Conservation (phyloP, 2,329 filamentous ascomycete genomes). For the Sclerotinia glacialis region DNA sequence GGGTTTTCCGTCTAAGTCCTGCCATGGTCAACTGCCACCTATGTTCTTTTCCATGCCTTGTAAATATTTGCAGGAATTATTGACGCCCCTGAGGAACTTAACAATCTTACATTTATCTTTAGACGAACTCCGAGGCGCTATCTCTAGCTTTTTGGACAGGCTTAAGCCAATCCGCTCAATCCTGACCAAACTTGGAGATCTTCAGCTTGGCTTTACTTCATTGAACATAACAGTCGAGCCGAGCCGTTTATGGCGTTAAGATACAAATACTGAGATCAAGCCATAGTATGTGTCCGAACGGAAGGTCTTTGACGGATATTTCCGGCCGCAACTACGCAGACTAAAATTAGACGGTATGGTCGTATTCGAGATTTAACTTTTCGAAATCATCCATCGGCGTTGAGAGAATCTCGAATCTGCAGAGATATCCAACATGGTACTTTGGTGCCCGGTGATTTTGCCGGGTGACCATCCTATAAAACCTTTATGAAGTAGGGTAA, state of each 20-base stretch:
- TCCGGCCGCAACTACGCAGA: constrained; percentile 1
- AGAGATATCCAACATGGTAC: constrained; percentile 10
- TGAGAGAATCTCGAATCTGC: background rate
- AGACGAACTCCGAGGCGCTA: background rate
- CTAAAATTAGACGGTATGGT: constrained; percentile 19
- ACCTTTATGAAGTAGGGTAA: no score
- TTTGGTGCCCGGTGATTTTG: no score
- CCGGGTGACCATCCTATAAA: no score
- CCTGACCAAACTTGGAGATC: background rate
- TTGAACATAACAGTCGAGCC: no score
- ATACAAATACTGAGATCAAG: background rate
- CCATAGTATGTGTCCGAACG: constrained; percentile 6
- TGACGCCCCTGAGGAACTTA: background rate
- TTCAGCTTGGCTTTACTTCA: background rate
- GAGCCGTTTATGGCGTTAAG: background rate
- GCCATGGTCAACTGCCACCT: constrained; percentile 10
- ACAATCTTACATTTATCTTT: background rate
- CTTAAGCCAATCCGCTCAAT: background rate
- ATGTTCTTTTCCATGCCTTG: background rate
- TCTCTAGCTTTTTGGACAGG: constrained; percentile 4
- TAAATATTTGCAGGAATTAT: background rate
- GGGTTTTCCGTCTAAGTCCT: background rate
- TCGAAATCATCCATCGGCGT: constrained; percentile 10
- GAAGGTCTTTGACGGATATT: constrained; percentile 1
- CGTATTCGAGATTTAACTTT: constrained; percentile 2